Percentiles rank a stretch among this genome's conserved stretches.
Conservation (phyloP, 2,329 filamentous ascomycete species). For the Berkeleyomyces rouxiae region DNA sequence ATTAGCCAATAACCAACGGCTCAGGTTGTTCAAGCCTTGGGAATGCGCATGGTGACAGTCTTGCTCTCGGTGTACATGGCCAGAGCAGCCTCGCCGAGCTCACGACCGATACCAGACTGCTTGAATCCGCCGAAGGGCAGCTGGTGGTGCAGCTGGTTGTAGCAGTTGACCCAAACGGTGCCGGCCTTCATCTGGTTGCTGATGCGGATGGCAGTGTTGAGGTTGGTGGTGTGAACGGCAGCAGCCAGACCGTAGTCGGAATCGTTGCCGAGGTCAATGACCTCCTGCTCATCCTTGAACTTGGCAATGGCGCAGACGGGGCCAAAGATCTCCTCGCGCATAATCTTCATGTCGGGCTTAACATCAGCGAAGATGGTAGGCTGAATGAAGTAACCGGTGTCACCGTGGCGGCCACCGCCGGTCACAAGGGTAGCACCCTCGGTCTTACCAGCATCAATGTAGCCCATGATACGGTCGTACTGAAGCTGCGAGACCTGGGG, state of each 20-base stretch:
- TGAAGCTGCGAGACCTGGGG: constrained; percentile 35
- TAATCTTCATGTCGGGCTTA: constrained; percentile 26
- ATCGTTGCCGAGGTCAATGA: constrained; percentile 23
- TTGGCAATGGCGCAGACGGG: constrained; percentile 42
- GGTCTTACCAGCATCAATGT: constrained; percentile 29
- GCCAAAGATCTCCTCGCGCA: constrained; percentile 47
- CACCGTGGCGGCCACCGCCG: constrained; percentile 17
- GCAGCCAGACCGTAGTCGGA: constrained; percentile 39
- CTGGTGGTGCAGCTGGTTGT: constrained; percentile 21
- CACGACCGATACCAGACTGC: constrained; percentile 15
- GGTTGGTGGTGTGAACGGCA: constrained; percentile 39
- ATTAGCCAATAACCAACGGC: background rate
- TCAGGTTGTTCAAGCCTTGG: background rate
- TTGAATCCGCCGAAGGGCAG: constrained; percentile 17
- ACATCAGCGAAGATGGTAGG: constrained; percentile 20
- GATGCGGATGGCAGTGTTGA: constrained; percentile 28
- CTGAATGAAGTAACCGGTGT: constrained; percentile 22
- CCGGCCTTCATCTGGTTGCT: constrained; percentile 40
- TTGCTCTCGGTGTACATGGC: constrained; percentile 16
- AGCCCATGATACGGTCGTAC: constrained; percentile 29
- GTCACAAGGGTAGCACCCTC: constrained; percentile 20
- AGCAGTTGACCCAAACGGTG: constrained; percentile 41
- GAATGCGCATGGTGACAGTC: constrained; percentile 15
- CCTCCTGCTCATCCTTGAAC: constrained; percentile 23
- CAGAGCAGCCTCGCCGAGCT: constrained; percentile 15